Percentiles rank a stretch among this genome's conserved stretches.
phyloP scores from a whole-genome alignment of 495 filamentous ascomycete species.

The Tricharina praecox region DNA sequence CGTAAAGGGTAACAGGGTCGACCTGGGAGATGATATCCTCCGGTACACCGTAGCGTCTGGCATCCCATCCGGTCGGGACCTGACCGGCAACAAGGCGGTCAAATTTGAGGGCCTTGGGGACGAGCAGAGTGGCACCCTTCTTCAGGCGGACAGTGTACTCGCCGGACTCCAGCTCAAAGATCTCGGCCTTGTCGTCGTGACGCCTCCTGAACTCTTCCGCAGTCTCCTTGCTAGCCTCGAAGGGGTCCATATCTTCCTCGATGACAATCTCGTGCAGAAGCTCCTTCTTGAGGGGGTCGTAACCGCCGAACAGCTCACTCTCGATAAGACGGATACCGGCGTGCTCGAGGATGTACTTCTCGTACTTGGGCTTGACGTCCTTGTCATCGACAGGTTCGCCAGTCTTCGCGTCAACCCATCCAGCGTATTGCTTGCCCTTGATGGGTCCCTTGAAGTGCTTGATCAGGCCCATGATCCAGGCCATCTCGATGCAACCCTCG shows the following conservation, averaged over 20 bases:
- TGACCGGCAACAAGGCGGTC: constrained; percentile 94
- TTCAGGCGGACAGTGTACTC: constrained; percentile 86
- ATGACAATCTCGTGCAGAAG: constrained; percentile 94
- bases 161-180: constrained; percentile 89
- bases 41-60: constrained; percentile 82
- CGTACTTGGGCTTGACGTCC: constrained; percentile 90
- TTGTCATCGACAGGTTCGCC: constrained; percentile 95
- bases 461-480: constrained; percentile 99
- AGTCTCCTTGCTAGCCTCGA: constrained; percentile 92
- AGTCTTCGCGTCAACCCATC: constrained; percentile 91
- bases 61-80: constrained; percentile 92
- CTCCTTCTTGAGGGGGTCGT: constrained; percentile 97
- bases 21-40: constrained; percentile 97
- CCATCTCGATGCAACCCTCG: constrained; percentile 97
- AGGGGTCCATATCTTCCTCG: constrained; percentile 87
- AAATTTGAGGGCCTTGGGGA: constrained; percentile 92
- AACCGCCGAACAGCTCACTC: constrained; percentile 89
- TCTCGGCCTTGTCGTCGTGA: constrained; percentile 92
- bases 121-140: constrained; percentile 84
- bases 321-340: constrained; percentile 95
- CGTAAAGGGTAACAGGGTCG: constrained; percentile 85
- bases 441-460: constrained; percentile 97
- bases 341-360: constrained; percentile 90
- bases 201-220: constrained; percentile 93
- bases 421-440: constrained; percentile 90